These are phyloP conservation scores for Trametes cinnabarina DNA, from an alignment of 768 basidiomycete species.

Conservation along the genomic window DNA sequence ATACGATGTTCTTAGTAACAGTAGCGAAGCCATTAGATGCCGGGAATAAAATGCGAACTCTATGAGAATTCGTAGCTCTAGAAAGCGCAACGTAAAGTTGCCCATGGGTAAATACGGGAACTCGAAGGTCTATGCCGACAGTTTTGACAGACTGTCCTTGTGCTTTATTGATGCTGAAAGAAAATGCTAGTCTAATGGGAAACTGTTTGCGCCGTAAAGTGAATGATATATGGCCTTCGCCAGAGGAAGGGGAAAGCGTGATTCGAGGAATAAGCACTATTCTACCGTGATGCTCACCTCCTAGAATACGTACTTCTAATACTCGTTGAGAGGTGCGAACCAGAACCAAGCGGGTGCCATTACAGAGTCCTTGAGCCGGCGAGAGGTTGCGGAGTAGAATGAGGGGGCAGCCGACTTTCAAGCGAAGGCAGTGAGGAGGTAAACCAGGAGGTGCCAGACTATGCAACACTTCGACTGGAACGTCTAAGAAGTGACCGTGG, in stretches of 20 bases:
- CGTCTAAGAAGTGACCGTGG: too few relatives aligned
- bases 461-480: conserved; percentile 21
- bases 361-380: conserved; percentile 34
- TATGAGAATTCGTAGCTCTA: conserved; percentile 29
- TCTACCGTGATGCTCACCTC: conserved; percentile 37
- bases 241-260: conserved; percentile 22
- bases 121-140: conserved; percentile 41
- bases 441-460: conserved; percentile 39
- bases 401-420: conserved; percentile 30
- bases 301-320: conserved; percentile 35
- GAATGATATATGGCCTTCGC: conserved; percentile 28
- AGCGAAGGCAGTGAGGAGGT: conserved; percentile 29
- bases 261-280: conserved; percentile 35
- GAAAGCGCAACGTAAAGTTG: conserved; percentile 47
- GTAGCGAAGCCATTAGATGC: not conserved
- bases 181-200: conserved; percentile 43
- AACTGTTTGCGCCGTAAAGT: conserved; percentile 38
- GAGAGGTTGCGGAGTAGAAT: conserved; percentile 46
- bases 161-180: conserved; percentile 31
- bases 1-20: not conserved
- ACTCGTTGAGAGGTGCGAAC: conserved; percentile 26
- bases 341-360: conserved; percentile 37
- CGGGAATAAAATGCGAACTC: conserved; percentile 29
- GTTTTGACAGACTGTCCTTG: conserved; percentile 46
- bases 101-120: conserved; percentile 41